Evolutionary conservation across 352 stramenopile genomes (phyloP), one percentile per base, ranked within the genome.

Genomic region (Phytophthora idaei): DNA sequence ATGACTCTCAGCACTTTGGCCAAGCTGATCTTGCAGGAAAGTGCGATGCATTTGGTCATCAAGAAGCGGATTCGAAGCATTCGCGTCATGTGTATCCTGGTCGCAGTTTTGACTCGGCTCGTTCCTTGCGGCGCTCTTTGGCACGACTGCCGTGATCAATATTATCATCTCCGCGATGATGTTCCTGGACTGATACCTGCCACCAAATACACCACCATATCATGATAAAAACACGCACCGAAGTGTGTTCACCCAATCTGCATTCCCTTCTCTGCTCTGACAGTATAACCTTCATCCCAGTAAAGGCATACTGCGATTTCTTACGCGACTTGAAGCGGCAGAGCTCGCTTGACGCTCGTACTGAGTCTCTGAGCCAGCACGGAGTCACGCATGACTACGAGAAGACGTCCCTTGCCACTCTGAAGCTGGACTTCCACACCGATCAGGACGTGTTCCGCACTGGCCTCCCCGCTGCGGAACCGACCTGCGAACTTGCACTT

Each of bases 401-500:
- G 60, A 9, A 92, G 52, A 8, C 79, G 82, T n/a, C 78, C 81
- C 39, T 90, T 88, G 2, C 84, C 84, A 6, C 67, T 81, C 52
- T 89, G 80, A 41, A 90, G 70, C 59, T 92, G 78, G 36, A 89
- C 73, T 31, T 90, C 84, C 48, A 87, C 53, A 5, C 73, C 80
- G 4, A 92, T 64, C 15, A 92, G 57, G 39, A 92, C 77, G 21
- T 83, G 73, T 46, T 90, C 81, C 5, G 56, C 67, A 45, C 56
- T 78, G 10, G 61, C 55, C n/a, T 66, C 50, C 1, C 68, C 73
- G 55, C 77, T 84, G 17, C 84, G 80, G 45, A 93, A 59, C 10
- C 77, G 80, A 4, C 82, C 84, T 4, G 79, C 78, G 57, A 93
- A 91, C 61, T 93, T 93, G 71, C 78, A 87, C 57, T 85, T 85